Percentiles rank a stretch among this genome's conserved stretches.
Evolutionary conservation across 805 yeast genomes (phyloP).

Genomic region (Henningerozyma blattae): DNA sequence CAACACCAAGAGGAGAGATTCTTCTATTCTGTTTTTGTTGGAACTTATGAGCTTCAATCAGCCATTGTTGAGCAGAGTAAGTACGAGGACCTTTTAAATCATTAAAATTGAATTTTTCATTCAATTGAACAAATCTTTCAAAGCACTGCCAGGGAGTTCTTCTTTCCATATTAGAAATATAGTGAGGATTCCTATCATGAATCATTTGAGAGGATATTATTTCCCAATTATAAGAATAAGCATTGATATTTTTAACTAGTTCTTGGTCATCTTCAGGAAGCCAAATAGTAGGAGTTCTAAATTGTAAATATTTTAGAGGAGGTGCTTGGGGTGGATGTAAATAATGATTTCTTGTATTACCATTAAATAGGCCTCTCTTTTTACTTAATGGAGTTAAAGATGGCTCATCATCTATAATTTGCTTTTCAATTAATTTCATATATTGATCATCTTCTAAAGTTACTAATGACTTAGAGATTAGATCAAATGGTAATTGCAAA

Average conservation of each 20-base stretch:
- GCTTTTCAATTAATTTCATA: conserved; percentile 43
- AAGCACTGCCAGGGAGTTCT: conserved; percentile 99
- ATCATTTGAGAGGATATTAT: conserved; percentile 74
- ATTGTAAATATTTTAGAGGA: conserved; percentile 61
- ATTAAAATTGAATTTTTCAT: conserved; percentile 72
- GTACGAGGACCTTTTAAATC: conserved; percentile 87
- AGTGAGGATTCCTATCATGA: conserved; percentile 51
- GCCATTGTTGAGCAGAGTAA: conserved; percentile 76
- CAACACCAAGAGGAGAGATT: conserved; percentile 88
- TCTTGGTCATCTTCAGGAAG: conserved; percentile 83
- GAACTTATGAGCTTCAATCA: conserved; percentile 80
- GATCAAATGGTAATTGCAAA: conserved; percentile 29
- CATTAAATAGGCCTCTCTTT: conserved; percentile 33
- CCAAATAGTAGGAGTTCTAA: conserved; percentile 91
- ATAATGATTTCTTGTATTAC: conserved; percentile 44
- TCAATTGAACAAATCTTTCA: conserved; percentile 87
- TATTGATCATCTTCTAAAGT: conserved; percentile 56
- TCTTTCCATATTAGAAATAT: conserved; percentile 81
- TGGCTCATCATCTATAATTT: conserved; percentile 31
- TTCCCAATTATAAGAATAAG: conserved; percentile 88
- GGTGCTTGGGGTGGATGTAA: conserved; percentile 92
- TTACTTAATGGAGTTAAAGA: conserved; percentile 23
- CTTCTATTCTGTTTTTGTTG: conserved; percentile 83
- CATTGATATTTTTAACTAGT: conserved; percentile 70
- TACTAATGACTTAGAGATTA: conserved; percentile 54